A percentile compares a stretch with the other conserved stretches of the same genome.
Evolutionary conservation across 306 rosid species (phyloP).

Genomic region (Fagus sylvatica): DNA sequence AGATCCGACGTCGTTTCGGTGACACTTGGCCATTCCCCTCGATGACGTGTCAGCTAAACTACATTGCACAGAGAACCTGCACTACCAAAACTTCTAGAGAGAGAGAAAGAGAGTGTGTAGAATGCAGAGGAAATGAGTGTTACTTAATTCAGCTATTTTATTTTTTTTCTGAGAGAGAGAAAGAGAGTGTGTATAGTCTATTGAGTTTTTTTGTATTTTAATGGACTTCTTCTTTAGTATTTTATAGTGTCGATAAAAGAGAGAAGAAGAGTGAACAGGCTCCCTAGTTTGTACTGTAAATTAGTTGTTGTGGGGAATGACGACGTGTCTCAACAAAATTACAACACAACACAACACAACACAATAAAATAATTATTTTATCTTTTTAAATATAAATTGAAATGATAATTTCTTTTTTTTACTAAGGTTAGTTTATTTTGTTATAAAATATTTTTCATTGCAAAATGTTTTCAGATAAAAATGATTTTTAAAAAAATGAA

Average conservation of each 20-base stretch:
- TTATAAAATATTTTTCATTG: no score
- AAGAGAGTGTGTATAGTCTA: background rate
- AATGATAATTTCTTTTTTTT: no score
- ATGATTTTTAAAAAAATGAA: no score
- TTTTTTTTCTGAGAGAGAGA: background rate
- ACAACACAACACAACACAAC: no score
- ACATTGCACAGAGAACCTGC: constrained; percentile 42
- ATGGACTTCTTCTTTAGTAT: background rate
- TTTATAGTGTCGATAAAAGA: background rate
- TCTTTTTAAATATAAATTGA: no score
- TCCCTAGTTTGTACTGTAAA: no score
- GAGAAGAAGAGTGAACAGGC: no score
- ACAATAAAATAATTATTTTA: no score
- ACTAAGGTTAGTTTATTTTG: no score
- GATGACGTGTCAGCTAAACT: constrained; percentile 28
- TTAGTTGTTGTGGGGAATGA: no score
- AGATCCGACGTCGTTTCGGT: constrained; percentile 64
- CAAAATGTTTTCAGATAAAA: no score
- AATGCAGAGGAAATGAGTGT: constrained; percentile 1
- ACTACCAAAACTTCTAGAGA: background rate
- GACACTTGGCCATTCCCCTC: constrained; percentile 66
- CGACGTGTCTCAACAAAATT: no score
- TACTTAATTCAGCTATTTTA: background rate
- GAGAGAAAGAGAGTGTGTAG: background rate
- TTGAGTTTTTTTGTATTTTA: constrained; percentile 9